Evolutionary conservation across 495 filamentous ascomycete genomes (phyloP), one percentile per base, ranked within the genome.

Genomic region (Neurospora sp.): DNA sequence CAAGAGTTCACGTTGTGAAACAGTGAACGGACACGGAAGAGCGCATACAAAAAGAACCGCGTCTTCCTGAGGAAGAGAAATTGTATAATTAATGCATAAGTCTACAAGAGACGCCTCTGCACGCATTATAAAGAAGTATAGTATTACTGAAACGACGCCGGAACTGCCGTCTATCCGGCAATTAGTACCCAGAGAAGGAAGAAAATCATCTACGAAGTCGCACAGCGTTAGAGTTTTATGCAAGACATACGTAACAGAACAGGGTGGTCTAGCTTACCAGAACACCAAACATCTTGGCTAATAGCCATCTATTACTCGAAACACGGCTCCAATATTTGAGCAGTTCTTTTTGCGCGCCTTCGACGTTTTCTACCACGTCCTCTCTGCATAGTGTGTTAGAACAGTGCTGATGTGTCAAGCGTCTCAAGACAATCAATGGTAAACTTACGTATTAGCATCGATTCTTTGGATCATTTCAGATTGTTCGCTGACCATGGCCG

Each of bases 281-380:
- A 28, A 90, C 92, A 72, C 96, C 96, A 88, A 99, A 97, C 96
- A 99, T 99, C 88, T 98, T 98, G 19, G 94, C 96, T 71, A 99
- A 89, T 69, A 99, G 84, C 96, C 96, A 98, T 77, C 96, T 88
- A 85, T 98, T 99, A 36, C 94, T 92, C 28, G 92, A 93, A 13
- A 98, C 94, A 34, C 94, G 87, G 13, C 89, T 91, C 96, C 96
- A 99, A 84, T 98, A 99, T 79, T 98, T 98, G 86, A 99, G 88
- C 75, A 94, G 75, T 83, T 99, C 96, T 54, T 94, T 88, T 79
- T 99, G 96, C 13, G 96, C 96, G 37, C 96, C 96, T 80, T 97
- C 88, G 17, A 99, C 96, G 78, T 99, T 98, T 77, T 97, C 94
- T 39, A 99, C 96, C 19, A 98, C 77, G 39, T 83, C 82, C 70